Evolutionary conservation across 495 filamentous ascomycete species (phyloP).

Genomic region (Lasiosphaeria miniovina): DNA sequence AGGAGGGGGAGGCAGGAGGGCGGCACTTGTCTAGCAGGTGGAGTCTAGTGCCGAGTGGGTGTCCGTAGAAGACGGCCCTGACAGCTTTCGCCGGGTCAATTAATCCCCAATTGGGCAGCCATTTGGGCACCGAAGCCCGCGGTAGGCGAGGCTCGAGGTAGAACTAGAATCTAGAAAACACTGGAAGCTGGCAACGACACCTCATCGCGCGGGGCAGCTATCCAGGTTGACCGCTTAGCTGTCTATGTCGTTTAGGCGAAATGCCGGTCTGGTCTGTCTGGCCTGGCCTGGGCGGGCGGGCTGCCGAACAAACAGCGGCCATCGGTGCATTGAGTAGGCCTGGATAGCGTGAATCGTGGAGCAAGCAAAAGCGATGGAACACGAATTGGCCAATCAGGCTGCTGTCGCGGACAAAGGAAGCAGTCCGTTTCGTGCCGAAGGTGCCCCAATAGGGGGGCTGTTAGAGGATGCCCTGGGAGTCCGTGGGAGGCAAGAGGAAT

Average conservation of each 20-base stretch:
- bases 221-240: background rate
- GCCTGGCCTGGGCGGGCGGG: background rate
- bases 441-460: background rate
- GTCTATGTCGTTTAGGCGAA: background rate
- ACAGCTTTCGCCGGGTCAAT: conserved; percentile 20
- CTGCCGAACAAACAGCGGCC: no score
- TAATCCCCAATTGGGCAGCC: conserved; percentile 31
- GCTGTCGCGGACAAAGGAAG: conserved; percentile 15
- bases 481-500: conserved; percentile 6
- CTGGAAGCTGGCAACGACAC: conserved; percentile 10
- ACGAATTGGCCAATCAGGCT: conserved; percentile 31
- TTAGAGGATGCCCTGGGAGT: background rate
- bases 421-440: conserved; percentile 21
- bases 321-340: conserved; percentile 1
- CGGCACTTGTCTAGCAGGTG: conserved; percentile 11
- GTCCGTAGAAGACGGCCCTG: background rate
- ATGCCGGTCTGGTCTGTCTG: background rate
- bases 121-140: conserved; percentile 27
- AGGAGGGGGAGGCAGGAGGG: background rate
- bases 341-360: conserved; percentile 11
- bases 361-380: conserved; percentile 19
- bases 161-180: background rate
- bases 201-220: conserved; percentile 20
- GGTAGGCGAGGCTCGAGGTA: background rate
- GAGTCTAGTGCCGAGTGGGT: background rate